Percentiles rank a stretch among this genome's conserved stretches.
These are phyloP conservation scores for Agastache rugosa DNA, from an alignment of 257 asterid genomes.

Conservation along the genomic window DNA sequence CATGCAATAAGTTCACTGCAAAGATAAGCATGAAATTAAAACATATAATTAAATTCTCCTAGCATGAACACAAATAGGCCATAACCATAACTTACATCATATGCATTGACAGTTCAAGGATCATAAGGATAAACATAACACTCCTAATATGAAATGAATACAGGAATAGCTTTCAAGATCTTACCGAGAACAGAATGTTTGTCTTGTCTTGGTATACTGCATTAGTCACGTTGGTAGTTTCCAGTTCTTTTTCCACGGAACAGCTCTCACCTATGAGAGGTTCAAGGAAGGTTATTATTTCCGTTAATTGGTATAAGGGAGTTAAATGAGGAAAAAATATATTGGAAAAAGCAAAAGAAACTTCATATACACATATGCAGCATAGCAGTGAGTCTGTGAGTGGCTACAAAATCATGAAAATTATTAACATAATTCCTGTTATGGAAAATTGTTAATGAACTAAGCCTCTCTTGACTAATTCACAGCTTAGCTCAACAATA, in stretches of 20 bases:
- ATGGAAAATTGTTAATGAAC: background rate
- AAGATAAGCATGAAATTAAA: conserved; percentile 9
- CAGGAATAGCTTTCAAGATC: conserved; percentile 37
- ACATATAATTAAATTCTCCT: background rate
- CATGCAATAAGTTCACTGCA: conserved; percentile 7
- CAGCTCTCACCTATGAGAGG: conserved; percentile 87
- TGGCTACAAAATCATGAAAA: conserved; percentile 21
- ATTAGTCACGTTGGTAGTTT: conserved; percentile 67
- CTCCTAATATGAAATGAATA: conserved; percentile 30
- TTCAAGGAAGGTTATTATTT: conserved; percentile 41
- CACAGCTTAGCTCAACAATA: background rate
- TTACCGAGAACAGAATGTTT: conserved; percentile 95
- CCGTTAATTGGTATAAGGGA: conserved; percentile 21
- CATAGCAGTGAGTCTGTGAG: background rate
- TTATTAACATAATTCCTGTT: background rate
- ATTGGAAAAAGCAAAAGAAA: background rate
- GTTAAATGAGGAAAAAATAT: conserved; percentile 7
- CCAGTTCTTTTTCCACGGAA: conserved; percentile 96
- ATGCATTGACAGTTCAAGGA: conserved; percentile 31
- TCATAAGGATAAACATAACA: conserved; percentile 26
- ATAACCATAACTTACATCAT: conserved; percentile 8
- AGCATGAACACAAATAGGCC: conserved; percentile 25
- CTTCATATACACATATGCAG: background rate
- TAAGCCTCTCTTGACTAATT: background rate
- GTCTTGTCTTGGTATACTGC: conserved; percentile 99